Percentiles rank a stretch among this genome's conserved stretches.
These are phyloP conservation scores for Penicillium angulare DNA, from an alignment of 495 filamentous ascomycete genomes.

Conservation along the genomic window DNA sequence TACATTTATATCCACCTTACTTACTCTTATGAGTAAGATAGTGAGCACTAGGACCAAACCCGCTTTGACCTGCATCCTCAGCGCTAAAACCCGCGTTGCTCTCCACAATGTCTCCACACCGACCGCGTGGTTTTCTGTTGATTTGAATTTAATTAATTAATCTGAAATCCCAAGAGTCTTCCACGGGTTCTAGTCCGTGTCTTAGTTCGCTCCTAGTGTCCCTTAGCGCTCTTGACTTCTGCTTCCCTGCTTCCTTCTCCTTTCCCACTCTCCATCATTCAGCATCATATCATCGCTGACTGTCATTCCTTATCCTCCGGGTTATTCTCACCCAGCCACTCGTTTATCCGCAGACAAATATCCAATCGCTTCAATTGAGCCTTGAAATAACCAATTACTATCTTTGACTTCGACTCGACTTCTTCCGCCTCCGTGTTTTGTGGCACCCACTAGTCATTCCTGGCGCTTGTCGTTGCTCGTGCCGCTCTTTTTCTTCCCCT, in stretches of 20 bases:
- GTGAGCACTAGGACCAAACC: no score
- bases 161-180: no score
- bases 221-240: not conserved
- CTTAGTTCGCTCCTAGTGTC: not conserved
- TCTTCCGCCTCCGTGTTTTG: not conserved
- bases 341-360: no score
- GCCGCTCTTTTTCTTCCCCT: not conserved
- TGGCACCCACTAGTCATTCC: constrained; percentile 5
- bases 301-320: not conserved
- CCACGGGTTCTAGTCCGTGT: not conserved
- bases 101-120: not conserved
- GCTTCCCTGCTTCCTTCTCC: not conserved
- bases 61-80: no score
- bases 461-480: not conserved
- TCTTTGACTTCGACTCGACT: not conserved
- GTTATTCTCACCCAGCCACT: not conserved
- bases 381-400: no score
- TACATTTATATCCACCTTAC: no score
- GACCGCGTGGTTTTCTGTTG: not conserved
- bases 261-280: not conserved
- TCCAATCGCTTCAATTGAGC: not conserved
- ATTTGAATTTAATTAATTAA: no score
- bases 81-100: not conserved
- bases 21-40: no score
- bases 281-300: no score